A percentile compares a stretch with the other conserved stretches of the same genome.
phyloP scores from a whole-genome alignment of 352 stramenopile genomes.

The Phytopythium oedochilum region DNA sequence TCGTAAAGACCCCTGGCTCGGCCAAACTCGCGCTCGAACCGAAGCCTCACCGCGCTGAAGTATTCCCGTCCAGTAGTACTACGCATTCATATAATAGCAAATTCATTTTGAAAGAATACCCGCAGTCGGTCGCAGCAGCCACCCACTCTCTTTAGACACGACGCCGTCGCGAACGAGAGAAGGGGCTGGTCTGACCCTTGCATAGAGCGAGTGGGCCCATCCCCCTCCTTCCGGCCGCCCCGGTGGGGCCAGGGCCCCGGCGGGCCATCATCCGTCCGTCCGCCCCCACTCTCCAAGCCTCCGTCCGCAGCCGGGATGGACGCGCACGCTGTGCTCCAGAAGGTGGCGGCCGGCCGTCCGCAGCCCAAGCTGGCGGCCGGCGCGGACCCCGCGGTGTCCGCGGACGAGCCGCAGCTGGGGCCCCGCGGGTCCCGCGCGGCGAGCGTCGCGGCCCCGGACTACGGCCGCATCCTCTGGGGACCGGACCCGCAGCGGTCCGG shows the following conservation, averaged over 20 bases:
- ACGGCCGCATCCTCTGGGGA: constrained; percentile 40
- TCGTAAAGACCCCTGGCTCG: too few species aligned
- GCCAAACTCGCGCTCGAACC: too few species aligned
- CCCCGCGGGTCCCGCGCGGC: constrained; percentile 2
- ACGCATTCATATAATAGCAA: too few species aligned
- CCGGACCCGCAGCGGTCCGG: constrained; percentile 22
- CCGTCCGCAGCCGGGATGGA: constrained; percentile 1
- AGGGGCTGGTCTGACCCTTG: background rate
- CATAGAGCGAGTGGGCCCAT: background rate
- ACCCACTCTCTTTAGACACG: too few species aligned
- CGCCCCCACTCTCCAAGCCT: background rate
- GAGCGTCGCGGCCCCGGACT: constrained; percentile 20
- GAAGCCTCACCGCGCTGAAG: too few species aligned
- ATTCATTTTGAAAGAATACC: too few species aligned
- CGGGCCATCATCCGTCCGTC: too few species aligned
- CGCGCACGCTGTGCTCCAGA: background rate
- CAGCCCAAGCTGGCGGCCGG: background rate
- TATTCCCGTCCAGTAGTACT: too few species aligned
- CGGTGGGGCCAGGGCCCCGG: too few species aligned
- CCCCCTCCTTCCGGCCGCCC: too few species aligned
- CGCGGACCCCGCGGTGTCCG: background rate
- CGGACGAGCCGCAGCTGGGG: background rate
- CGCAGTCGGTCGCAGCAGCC: too few species aligned
- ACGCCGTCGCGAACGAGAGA: too few species aligned
- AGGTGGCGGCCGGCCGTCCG: background rate